phyloP scores from a whole-genome alignment of 345 rosid species.

The Clausena lansium region DNA sequence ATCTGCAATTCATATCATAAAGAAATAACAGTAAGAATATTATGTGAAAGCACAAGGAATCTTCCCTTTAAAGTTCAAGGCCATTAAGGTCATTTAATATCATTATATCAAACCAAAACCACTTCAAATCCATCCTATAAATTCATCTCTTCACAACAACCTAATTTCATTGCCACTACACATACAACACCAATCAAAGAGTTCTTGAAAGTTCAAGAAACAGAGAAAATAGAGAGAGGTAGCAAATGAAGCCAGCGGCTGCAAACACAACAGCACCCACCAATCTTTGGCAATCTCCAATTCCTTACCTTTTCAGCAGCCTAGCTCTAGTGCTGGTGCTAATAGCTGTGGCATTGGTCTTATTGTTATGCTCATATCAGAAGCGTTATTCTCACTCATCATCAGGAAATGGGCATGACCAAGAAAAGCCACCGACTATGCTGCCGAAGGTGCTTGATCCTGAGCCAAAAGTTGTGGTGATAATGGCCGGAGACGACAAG shows the following conservation, averaged over 20 bases:
- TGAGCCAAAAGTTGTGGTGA: constrained; percentile 44
- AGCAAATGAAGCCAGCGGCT: constrained; percentile 10
- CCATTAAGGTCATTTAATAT: constrained; percentile 9
- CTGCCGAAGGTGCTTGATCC: constrained; percentile 11
- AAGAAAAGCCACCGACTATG: neutral
- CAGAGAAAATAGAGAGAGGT: neutral
- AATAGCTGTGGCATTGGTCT: constrained; percentile 35
- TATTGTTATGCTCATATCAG: constrained; percentile 31
- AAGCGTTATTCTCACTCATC: constrained; percentile 11
- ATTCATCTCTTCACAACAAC: constrained; percentile 3
- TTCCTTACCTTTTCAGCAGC: constrained; percentile 50
- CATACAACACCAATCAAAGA: neutral
- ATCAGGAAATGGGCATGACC: neutral
- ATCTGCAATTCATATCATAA: neutral
- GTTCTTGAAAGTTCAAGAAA: neutral
- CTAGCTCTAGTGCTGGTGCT: constrained; percentile 31
- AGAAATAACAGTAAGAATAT: neutral
- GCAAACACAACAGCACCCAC: constrained; percentile 13
- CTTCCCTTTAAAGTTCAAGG: neutral
- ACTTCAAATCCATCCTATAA: constrained; percentile 6
- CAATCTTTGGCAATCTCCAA: constrained; percentile 42
- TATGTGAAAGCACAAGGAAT: constrained; percentile 10
- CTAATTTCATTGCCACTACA: neutral
- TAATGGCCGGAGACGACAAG: constrained; percentile 56
- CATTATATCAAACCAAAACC: neutral